Conservation (phyloP, 163 green algal genomes). For the Scenedesmus sp. region DNA sequence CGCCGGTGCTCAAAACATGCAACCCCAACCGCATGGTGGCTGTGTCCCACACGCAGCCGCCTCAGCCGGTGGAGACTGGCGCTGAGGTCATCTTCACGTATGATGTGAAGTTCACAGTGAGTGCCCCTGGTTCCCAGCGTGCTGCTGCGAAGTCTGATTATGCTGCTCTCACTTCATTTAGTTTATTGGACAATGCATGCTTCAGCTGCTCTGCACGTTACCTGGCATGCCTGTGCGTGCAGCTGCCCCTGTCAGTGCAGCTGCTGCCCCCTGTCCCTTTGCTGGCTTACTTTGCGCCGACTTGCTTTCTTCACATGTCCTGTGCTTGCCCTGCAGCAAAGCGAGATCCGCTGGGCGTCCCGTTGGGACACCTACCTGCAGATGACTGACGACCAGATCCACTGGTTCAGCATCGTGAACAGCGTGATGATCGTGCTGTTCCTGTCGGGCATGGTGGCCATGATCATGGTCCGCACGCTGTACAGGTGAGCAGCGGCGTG, state of each 20-base stretch:
- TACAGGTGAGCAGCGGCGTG: constrained; percentile 46
- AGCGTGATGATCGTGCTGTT: constrained; percentile 99
- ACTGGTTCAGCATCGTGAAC: constrained; percentile 99
- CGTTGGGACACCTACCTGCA: constrained; percentile 99
- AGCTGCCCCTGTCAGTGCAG: not conserved
- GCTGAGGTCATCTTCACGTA: constrained; percentile 98
- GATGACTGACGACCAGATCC: constrained; percentile 88
- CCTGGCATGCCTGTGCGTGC: not conserved
- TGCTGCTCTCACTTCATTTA: too few relatives aligned
- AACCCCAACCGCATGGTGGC: constrained; percentile 84
- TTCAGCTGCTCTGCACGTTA: not conserved
- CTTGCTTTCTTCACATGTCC: not conserved
- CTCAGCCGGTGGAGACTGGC: constrained; percentile 85
- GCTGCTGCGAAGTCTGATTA: too few relatives aligned
- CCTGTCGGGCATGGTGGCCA: constrained; percentile 95
- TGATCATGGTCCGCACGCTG: constrained; percentile 98
- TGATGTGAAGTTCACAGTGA: constrained; percentile 92
- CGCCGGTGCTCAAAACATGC: constrained; percentile 88
- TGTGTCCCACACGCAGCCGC: constrained; percentile 82
- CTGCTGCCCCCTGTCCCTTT: not conserved
- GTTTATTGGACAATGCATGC: too few relatives aligned
- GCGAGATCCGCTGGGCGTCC: constrained; percentile 94
- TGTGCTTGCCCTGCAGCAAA: constrained; percentile 70
- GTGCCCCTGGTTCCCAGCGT: not conserved
- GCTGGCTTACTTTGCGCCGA: too few relatives aligned